phyloP scores from a whole-genome alignment of 805 yeast species.

The Tanozyma kutaoensis region DNA sequence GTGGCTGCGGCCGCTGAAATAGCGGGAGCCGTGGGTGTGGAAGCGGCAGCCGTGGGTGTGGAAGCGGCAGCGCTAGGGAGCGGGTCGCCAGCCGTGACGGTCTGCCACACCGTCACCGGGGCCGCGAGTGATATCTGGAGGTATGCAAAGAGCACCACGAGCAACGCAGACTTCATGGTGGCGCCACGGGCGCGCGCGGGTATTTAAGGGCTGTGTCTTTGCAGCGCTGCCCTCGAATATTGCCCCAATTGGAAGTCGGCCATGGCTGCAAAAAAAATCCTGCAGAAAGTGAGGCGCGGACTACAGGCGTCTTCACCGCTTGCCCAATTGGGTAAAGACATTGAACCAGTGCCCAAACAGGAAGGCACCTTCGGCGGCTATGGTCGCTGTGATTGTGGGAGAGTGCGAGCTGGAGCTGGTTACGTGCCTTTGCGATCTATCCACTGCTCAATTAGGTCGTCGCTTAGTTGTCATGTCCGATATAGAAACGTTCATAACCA shows the following conservation, averaged over 20 bases:
- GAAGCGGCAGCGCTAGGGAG: not conserved
- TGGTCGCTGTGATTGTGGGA: too few species aligned
- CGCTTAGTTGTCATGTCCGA: not conserved
- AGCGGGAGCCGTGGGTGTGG: constrained; percentile 7
- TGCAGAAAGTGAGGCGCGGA: not conserved
- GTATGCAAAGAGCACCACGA: not conserved
- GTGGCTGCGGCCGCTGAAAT: too few species aligned
- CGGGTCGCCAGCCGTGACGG: not conserved
- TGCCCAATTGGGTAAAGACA: not conserved
- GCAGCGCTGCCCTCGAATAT: not conserved
- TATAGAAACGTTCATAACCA: not conserved
- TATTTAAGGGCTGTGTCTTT: not conserved
- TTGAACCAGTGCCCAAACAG: not conserved
- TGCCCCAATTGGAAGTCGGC: not conserved
- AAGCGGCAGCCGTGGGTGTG: not conserved
- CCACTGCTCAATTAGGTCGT: not conserved
- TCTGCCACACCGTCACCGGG: not conserved
- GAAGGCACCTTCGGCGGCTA: not conserved
- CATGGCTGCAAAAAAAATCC: not conserved
- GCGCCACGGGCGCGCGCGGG: not conserved
- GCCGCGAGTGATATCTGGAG: not conserved
- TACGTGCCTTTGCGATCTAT: not conserved
- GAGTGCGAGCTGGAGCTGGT: too few species aligned
- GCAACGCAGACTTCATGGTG: not conserved
- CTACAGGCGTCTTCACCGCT: not conserved